phyloP scores from a whole-genome alignment of 345 rosid genomes.

The Melastoma malabathricum region DNA sequence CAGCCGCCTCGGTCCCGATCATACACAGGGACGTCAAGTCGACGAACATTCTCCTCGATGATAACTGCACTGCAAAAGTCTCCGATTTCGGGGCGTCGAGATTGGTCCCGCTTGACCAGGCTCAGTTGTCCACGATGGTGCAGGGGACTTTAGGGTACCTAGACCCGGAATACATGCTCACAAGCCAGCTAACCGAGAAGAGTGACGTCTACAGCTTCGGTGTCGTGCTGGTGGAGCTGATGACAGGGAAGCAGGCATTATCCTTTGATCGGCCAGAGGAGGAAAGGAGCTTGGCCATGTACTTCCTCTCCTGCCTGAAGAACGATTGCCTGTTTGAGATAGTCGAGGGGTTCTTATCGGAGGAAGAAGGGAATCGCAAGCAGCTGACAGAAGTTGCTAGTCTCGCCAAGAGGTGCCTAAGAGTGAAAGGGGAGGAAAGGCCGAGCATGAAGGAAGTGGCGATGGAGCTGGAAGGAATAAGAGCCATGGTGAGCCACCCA shows the following conservation, averaged over 20 bases:
- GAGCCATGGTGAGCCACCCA: neutral
- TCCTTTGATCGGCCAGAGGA: conserved; percentile 14
- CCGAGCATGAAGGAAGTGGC: conserved; percentile 28
- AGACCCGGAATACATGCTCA: conserved; percentile 32
- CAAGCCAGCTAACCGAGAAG: conserved; percentile 18
- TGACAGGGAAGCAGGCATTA: conserved; percentile 20
- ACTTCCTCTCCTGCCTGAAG: conserved; percentile 17
- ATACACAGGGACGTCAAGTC: conserved; percentile 31
- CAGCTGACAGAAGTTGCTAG: conserved; percentile 14
- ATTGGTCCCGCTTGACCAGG: conserved; percentile 24
- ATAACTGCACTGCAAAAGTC: conserved; percentile 22
- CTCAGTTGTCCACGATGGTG: conserved; percentile 29
- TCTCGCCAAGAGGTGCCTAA: conserved; percentile 17
- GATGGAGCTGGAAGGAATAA: conserved; percentile 12
- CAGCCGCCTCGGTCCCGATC: conserved; percentile 20
- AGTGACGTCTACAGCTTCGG: conserved; percentile 44
- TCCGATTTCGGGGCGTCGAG: conserved; percentile 42
- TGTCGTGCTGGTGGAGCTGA: conserved; percentile 28
- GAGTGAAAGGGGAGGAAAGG: conserved; percentile 19
- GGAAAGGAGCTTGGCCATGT: conserved; percentile 15
- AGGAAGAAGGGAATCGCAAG: conserved; percentile 2
- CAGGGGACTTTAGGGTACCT: conserved; percentile 37
- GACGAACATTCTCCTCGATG: conserved; percentile 30
- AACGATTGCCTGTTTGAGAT: conserved; percentile 10
- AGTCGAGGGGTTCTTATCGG: conserved; percentile 8